A percentile compares a stretch with the other conserved stretches of the same genome.
These are phyloP conservation scores for Blastocystis sp. DNA, from an alignment of 352 stramenopile genomes.

Conservation along the genomic window DNA sequence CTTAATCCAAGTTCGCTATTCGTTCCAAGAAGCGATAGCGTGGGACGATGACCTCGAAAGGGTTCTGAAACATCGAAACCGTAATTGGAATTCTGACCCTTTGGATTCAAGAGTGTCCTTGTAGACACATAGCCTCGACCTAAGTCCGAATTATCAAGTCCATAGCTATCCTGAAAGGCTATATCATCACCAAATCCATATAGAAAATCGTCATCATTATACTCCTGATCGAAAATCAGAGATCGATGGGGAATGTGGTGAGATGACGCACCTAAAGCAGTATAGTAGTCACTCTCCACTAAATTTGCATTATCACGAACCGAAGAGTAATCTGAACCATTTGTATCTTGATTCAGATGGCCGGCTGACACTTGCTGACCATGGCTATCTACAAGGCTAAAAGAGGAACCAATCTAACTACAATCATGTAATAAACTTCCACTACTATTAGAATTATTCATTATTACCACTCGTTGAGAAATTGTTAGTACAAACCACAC, in stretches of 20 bases:
- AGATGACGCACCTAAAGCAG: neutral
- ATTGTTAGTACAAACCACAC: too few species aligned
- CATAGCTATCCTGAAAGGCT: neutral
- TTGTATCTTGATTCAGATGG: neutral
- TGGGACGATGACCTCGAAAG: neutral
- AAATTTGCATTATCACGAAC: neutral
- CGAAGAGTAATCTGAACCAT: neutral
- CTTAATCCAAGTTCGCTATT: neutral
- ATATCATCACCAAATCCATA: neutral
- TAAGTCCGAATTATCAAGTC: neutral
- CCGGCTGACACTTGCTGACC: neutral
- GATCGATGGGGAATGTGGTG: neutral
- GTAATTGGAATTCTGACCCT: neutral
- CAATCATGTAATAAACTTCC: neutral
- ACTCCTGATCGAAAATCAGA: neutral
- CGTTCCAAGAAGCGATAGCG: neutral
- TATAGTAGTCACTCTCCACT: neutral
- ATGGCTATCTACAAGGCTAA: neutral
- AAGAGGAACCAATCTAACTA: neutral
- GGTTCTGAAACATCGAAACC: neutral
- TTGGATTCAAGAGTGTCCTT: neutral
- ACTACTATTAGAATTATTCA: slow-evolving; percentile 16
- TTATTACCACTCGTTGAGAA: neutral
- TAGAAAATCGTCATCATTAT: neutral
- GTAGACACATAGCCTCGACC: neutral